Evolutionary conservation across 352 stramenopile genomes (phyloP).

Genomic region (Phytophthora rubi): DNA sequence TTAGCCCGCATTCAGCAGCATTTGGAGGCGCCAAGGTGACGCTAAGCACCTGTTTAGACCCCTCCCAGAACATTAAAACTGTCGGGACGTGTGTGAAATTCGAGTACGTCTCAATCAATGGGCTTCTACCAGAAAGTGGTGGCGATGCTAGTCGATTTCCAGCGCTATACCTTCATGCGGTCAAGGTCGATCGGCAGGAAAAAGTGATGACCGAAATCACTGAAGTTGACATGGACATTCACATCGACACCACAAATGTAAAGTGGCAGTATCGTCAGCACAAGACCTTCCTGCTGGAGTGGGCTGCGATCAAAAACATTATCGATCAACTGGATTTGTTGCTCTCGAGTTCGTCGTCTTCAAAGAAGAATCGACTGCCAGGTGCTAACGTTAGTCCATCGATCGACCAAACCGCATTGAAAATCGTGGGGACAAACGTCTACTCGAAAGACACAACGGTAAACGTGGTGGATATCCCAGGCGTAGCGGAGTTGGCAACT

Average conservation of each 20-base stretch:
- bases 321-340: slow-evolving; percentile 48
- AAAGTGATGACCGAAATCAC: slow-evolving; percentile 26
- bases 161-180: slow-evolving; percentile 32
- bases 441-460: slow-evolving; percentile 36
- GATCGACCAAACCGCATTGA: slow-evolving; percentile 17
- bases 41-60: slow-evolving; percentile 8
- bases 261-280: slow-evolving; percentile 47
- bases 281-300: slow-evolving; percentile 40
- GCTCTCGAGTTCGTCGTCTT: slow-evolving; percentile 28
- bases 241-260: slow-evolving; percentile 33
- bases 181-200: slow-evolving; percentile 37
- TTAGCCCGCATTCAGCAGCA: slow-evolving; percentile 20
- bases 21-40: slow-evolving; percentile 28
- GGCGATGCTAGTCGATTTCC: slow-evolving; percentile 13
- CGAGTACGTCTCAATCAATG: slow-evolving; percentile 37
- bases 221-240: slow-evolving; percentile 41
- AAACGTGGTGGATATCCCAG: slow-evolving; percentile 36
- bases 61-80: slow-evolving; percentile 17
- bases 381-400: not conserved
- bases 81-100: slow-evolving; percentile 17
- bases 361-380: slow-evolving; percentile 21
- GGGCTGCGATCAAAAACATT: slow-evolving; percentile 29
- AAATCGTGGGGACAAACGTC: slow-evolving; percentile 36
- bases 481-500: slow-evolving; percentile 22
- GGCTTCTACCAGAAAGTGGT: slow-evolving; percentile 12